Base-by-base conservation (phyloP, 1,284 basidiomycete genomes). In the Sporisorium exsertum region DNA sequence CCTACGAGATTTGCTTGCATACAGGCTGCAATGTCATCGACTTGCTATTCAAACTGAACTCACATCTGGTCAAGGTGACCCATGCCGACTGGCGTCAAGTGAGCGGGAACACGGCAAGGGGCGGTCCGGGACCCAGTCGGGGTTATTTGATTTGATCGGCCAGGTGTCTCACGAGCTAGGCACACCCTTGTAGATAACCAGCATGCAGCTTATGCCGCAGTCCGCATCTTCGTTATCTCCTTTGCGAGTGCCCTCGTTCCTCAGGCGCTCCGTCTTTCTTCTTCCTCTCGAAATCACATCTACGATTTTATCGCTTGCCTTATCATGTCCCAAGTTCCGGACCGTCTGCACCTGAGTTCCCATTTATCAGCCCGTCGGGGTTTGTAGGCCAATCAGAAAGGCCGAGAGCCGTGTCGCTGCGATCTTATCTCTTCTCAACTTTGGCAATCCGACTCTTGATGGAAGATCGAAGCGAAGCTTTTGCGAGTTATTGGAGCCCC, bases 391-490 rank as follows among this genome's bases (percentile, higher is more conserved):
- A 12, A 9, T 27, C 27, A 33, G 57, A 32, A 43, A 50, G 46
- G 35, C 57, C 37, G 46, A 49, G 22, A 49, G 24, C 5, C 24
- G 27, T 20, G 22, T 40, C 35, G 47, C 16, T 29, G 29, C 45
- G 18, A 58, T 58, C 57, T 58, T 58, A 58, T 50, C 47, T 58
- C 33, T 29, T 27, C 26, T 13, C 37, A 27, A 20, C 57, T 58
- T n/a, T 58, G 57, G 47, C 57, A 22, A 22, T 16, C 33, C 33
- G 56, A 22, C 15, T 22, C 16, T 22, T 37, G 45, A 58, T 50
- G n/a, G 37, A 58, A 58, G 57, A 50, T 58, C 47, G 26, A 42
- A 37, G 47, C 57, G 35, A 58, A 58, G 56, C 8, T 49, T 49
- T 40, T 20, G 45, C 13, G 9, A 47, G 1, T 9, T 6, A 7